These are phyloP conservation scores for Pichia norvegensis DNA, from an alignment of 1,139 yeast genomes.

Conservation along the genomic window DNA sequence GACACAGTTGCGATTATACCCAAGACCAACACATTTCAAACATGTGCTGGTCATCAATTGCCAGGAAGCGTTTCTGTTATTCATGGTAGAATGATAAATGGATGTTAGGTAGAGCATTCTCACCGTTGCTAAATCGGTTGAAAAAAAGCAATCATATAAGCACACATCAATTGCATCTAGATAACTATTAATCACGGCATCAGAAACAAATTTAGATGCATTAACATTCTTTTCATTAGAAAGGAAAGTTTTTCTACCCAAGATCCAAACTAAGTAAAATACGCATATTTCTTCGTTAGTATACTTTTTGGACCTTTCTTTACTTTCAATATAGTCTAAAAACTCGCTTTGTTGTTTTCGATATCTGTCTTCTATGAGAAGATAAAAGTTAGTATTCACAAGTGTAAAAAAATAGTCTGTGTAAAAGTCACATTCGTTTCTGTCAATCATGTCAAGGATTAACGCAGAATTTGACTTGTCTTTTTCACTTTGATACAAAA, in stretches of 20 bases:
- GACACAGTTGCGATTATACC: conserved; percentile 29
- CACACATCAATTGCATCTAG: conserved; percentile 30
- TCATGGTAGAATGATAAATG: conserved; percentile 29
- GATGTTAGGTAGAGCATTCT: conserved; percentile 30
- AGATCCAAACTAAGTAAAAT: conserved; percentile 32
- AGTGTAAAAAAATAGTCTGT: conserved; percentile 29
- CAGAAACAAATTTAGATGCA: conserved; percentile 6
- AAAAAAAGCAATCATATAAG: conserved; percentile 29
- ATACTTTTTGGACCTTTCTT: conserved; percentile 5
- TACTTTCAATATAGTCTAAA: conserved; percentile 6
- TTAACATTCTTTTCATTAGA: conserved; percentile 1
- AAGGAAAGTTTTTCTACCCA: conserved; percentile 23
- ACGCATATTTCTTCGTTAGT: conserved; percentile 28
- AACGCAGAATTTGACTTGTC: not conserved
- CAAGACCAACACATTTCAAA: conserved; percentile 33
- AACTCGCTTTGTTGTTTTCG: conserved; percentile 22
- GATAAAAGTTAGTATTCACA: conserved; percentile 30
- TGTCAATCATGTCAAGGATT: conserved; percentile 19
- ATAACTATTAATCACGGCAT: conserved; percentile 16
- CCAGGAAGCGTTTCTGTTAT: conserved; percentile 34
- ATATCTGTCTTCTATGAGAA: conserved; percentile 28
- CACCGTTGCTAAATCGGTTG: conserved; percentile 31
- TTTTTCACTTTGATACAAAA: not conserved
- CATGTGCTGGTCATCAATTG: conserved; percentile 31
- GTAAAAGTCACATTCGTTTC: conserved; percentile 26